These are phyloP conservation scores for Hymenotorrendiella dingleyae DNA, from an alignment of 2,329 filamentous ascomycete species.

Conservation along the genomic window DNA sequence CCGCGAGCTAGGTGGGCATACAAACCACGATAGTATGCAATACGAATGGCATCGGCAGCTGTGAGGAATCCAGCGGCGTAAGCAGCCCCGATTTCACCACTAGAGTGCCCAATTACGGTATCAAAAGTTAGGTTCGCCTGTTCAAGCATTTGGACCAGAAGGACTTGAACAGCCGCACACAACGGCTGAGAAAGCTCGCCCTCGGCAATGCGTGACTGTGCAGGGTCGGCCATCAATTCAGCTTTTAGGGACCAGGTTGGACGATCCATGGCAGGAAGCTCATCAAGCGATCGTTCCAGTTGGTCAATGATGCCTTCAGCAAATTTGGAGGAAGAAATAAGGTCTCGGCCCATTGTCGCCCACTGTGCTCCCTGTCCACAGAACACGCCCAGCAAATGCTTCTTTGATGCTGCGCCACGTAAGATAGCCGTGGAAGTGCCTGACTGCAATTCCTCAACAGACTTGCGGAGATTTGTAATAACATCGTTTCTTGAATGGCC, in stretches of 20 bases:
- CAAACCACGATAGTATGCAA: neutral
- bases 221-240: neutral
- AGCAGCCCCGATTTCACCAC: conserved; percentile 42
- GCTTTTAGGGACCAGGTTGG: neutral
- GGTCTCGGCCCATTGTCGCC: conserved; percentile 16
- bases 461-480: too few relatives aligned
- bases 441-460: too few relatives aligned
- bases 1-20: neutral
- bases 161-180: conserved; percentile 41
- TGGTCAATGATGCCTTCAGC: conserved; percentile 17
- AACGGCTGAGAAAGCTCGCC: conserved; percentile 31
- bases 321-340: conserved; percentile 5
- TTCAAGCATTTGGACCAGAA: conserved; percentile 37
- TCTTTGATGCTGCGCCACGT: too few relatives aligned
- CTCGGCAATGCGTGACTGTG: neutral
- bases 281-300: neutral
- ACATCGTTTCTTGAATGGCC: too few relatives aligned
- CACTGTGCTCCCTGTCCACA: conserved; percentile 23
- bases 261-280: neutral
- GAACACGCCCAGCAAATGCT: conserved; percentile 11
- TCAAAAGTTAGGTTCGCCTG: conserved; percentile 35
- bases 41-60: neutral
- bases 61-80: conserved; percentile 31
- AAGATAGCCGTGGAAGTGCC: too few relatives aligned
- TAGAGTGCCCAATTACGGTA: conserved; percentile 39